Conservation (phyloP, 2,329 filamentous ascomycete species). For the Venturia pyrina region DNA sequence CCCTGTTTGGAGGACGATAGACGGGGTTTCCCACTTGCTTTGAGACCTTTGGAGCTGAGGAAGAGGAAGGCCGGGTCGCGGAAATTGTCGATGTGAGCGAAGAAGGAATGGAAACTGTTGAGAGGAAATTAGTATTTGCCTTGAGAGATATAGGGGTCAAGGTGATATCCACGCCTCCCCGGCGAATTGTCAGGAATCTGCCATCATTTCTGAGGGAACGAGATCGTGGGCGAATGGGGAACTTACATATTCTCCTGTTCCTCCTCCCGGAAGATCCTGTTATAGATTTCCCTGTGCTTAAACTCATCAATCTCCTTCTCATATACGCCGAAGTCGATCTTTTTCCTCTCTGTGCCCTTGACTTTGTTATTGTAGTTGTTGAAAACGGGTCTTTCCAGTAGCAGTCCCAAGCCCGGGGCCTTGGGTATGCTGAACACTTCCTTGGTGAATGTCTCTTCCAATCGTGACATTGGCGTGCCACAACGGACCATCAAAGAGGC, state of each 20-base stretch:
- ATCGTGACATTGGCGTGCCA: conserved; percentile 61
- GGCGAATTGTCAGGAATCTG: background rate
- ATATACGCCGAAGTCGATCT: conserved; percentile 69
- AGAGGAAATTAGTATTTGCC: background rate
- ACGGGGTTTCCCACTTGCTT: conserved; percentile 20
- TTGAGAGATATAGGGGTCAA: background rate
- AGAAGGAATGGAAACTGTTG: conserved; percentile 36
- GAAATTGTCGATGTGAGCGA: conserved; percentile 42
- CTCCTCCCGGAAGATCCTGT: conserved; percentile 82
- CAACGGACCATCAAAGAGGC: conserved; percentile 74
- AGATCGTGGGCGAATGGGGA: background rate
- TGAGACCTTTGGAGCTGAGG: conserved; percentile 38
- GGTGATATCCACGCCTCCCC: background rate
- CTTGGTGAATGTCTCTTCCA: conserved; percentile 62
- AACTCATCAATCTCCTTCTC: conserved; percentile 75
- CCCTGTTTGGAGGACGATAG: background rate
- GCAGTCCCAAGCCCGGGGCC: conserved; percentile 75
- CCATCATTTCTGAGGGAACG: conserved; percentile 5
- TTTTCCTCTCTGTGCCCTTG: conserved; percentile 51
- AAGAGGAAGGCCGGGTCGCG: conserved; percentile 39
- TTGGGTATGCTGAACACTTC: conserved; percentile 78
- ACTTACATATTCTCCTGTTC: conserved; percentile 78
- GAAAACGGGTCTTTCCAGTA: conserved; percentile 88
- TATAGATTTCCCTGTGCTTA: conserved; percentile 87
- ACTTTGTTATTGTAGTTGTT: conserved; percentile 75